phyloP scores from a whole-genome alignment of 495 filamentous ascomycete species.

The Neurospora sp. region DNA sequence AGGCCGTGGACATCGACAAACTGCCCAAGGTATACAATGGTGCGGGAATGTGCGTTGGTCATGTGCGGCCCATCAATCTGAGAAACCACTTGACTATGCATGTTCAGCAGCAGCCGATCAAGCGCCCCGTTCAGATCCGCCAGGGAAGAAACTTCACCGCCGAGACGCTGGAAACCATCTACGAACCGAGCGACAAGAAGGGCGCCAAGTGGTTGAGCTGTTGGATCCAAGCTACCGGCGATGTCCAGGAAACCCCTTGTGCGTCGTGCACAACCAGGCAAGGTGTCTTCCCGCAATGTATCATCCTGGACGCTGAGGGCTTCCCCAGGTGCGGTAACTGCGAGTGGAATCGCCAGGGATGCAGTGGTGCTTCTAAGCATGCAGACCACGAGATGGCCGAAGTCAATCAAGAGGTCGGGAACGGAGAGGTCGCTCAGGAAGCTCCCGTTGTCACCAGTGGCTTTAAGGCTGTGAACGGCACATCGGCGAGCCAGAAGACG shows the following conservation, averaged over 20 bases:
- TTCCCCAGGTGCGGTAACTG: constrained; percentile 26
- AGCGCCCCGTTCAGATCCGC: constrained; percentile 18
- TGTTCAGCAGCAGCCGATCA: constrained; percentile 12
- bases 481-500: neutral
- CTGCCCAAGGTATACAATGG: neutral
- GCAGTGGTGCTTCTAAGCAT: constrained; percentile 5
- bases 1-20: neutral
- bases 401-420: neutral
- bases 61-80: constrained; percentile 4
- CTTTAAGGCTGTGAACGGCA: constrained; percentile 19
- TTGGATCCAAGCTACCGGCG: constrained; percentile 23
- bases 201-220: constrained; percentile 21
- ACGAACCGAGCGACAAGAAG: constrained; percentile 16
- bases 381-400: constrained; percentile 1
- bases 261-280: constrained; percentile 9
- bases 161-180: constrained; percentile 14
- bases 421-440: neutral
- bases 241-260: constrained; percentile 15
- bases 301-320: constrained; percentile 12
- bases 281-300: constrained; percentile 18
- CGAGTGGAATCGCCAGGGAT: constrained; percentile 22
- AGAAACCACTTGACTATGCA: constrained; percentile 9
- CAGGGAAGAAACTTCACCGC: constrained; percentile 14
- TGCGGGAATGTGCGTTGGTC: constrained; percentile 8
- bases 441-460: constrained; percentile 1